A percentile compares a stretch with the other conserved stretches of the same genome.
Evolutionary conservation across 495 filamentous ascomycete species (phyloP).

Genomic region (Aspergillus nanangensis): DNA sequence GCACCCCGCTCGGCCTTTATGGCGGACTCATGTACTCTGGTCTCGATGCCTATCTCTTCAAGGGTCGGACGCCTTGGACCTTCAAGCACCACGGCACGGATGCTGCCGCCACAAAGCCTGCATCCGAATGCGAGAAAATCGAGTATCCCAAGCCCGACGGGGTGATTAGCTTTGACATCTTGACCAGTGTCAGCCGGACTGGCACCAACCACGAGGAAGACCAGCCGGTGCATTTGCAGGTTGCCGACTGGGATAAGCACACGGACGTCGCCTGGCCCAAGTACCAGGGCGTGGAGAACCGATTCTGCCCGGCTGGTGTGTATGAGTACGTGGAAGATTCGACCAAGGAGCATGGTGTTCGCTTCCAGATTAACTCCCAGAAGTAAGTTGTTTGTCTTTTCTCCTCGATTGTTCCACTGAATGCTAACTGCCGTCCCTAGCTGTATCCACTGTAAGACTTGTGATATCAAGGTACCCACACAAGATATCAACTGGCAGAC

Average conservation of each 20-base stretch:
- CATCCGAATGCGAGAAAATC: slow-evolving; percentile 78
- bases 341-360: slow-evolving; percentile 72
- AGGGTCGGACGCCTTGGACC: slow-evolving; percentile 88
- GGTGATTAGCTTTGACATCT: slow-evolving; percentile 88
- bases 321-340: slow-evolving; percentile 97
- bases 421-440: slow-evolving; percentile 32
- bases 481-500: slow-evolving; percentile 98
- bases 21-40: slow-evolving; percentile 93
- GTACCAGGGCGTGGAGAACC: slow-evolving; percentile 90
- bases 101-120: slow-evolving; percentile 69
- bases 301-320: slow-evolving; percentile 99
- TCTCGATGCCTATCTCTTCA: slow-evolving; percentile 82
- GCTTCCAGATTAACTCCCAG: slow-evolving; percentile 97
- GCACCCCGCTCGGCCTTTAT: slow-evolving; percentile 74
- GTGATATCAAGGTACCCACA: slow-evolving; percentile 94
- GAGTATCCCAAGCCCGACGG: slow-evolving; percentile 97
- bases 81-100: slow-evolving; percentile 70
- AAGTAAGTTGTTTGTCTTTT: slow-evolving; percentile 64
- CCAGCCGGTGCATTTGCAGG: slow-evolving; percentile 92
- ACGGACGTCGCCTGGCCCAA: slow-evolving; percentile 73
- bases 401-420: not conserved
- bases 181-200: slow-evolving; percentile 89
- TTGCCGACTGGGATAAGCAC: slow-evolving; percentile 91
- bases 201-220: slow-evolving; percentile 99
- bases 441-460: slow-evolving; percentile 99